Base-by-base conservation (phyloP, 768 basidiomycete species). In the Lentinula guzmanii region DNA sequence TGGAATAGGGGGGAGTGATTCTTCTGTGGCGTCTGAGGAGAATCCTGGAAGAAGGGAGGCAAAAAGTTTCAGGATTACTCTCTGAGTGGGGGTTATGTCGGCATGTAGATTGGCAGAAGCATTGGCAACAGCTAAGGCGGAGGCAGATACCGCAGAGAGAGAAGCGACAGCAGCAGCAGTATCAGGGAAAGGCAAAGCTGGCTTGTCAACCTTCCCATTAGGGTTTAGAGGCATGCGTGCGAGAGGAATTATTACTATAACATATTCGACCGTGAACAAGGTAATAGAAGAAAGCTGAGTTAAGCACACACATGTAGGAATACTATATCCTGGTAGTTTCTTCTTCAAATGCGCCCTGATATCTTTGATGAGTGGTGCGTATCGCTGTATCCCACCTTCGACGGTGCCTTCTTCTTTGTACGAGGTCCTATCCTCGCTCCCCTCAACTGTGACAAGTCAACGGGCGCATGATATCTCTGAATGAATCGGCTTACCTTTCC, bases 161-260 rank as follows among this genome's bases (percentile, higher is more conserved):
- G 79, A 73, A 21, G 76, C 66, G 6, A 80, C 75, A 1, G 79
- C 82, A 62, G 91, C 86, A 4, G 87, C 91, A 0, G 97, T 98
- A 73, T 99, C 97, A 6, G 97, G 97, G 87, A 98, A 99, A 10
- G 97, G 97, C 51, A 99, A 85, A 0, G 93, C 91, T 0, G 97
- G 96, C 70, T 98, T 99, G 79, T 99, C 97, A 71, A 99, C 89
- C 76, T 99, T 99, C 64, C 97, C 97, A 71, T 98, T 99, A 6
- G 97, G 97, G 68, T 98, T 99, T 55, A 99, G 83, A 18, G 97
- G 97, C 91, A 99, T 96, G 60, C 94, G 89, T 55, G 83, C 83
- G 31, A 99, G 83, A 0, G 97, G 97, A 34, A 99, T 93, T 65
- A 98, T 95, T 24, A 98, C 96, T 92, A 13, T 56, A 8, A 24